These are phyloP conservation scores for Graphilbum fragrans DNA, from an alignment of 2,329 filamentous ascomycete species.

Conservation along the genomic window DNA sequence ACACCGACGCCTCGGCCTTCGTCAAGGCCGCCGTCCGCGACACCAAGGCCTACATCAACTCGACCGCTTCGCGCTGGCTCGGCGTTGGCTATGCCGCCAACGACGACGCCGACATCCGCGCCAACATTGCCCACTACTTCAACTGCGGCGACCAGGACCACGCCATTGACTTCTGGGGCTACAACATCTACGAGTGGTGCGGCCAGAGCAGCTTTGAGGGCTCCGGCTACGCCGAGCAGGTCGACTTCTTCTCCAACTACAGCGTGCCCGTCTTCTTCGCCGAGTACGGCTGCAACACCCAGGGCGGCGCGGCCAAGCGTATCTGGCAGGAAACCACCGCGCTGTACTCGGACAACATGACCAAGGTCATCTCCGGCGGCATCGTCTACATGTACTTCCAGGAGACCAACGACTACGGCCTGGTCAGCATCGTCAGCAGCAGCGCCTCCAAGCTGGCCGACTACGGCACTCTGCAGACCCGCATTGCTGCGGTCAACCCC, in stretches of 20 bases:
- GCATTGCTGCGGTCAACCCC: constrained; percentile 57
- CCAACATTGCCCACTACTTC: constrained; percentile 80
- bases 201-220: constrained; percentile 63
- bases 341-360: constrained; percentile 75
- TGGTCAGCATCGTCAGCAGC: constrained; percentile 48
- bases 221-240: constrained; percentile 74
- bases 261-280: constrained; percentile 96
- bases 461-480: constrained; percentile 59
- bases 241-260: constrained; percentile 78
- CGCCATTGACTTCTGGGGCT: constrained; percentile 95
- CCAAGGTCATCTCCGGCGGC: constrained; percentile 78
- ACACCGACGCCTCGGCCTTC: constrained; percentile 82
- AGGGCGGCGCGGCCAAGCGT: constrained; percentile 48
- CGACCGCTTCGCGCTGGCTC: constrained; percentile 63
- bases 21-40: constrained; percentile 98
- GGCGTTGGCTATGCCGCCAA: constrained; percentile 95
- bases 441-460: constrained; percentile 57
- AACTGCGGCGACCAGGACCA: constrained; percentile 61
- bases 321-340: constrained; percentile 75
- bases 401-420: constrained; percentile 79
- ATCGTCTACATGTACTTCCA: constrained; percentile 99
- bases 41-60: constrained; percentile 85
- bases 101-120: constrained; percentile 75
- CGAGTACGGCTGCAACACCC: constrained; percentile 89
- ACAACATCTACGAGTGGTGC: constrained; percentile 99